Conservation (phyloP, 1,139 yeast species). For the Hansenula sp. region DNA sequence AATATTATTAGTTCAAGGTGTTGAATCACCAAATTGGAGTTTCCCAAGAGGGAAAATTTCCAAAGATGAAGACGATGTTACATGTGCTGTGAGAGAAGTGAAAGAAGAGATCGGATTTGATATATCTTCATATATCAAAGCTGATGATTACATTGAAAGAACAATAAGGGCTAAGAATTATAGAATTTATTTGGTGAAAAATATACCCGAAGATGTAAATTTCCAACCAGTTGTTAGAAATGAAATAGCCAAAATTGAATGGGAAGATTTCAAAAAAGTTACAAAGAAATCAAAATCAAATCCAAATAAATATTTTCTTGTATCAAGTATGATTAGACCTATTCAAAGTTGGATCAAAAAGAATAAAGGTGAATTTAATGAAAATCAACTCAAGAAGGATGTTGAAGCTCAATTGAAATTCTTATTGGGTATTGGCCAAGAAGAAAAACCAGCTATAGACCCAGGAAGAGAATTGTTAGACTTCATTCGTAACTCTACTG, state of each 20-base stretch:
- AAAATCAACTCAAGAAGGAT: slow-evolving; percentile 37
- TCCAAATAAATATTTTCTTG: slow-evolving; percentile 48
- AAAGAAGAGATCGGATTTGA: slow-evolving; percentile 96
- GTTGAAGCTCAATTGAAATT: slow-evolving; percentile 64
- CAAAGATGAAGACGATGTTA: slow-evolving; percentile 85
- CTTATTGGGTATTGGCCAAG: slow-evolving; percentile 50
- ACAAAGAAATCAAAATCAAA: slow-evolving; percentile 27
- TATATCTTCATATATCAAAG: slow-evolving; percentile 59
- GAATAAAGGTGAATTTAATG: slow-evolving; percentile 50
- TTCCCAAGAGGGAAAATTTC: slow-evolving; percentile 97
- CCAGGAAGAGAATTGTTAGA: slow-evolving; percentile 76
- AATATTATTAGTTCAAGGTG: slow-evolving; percentile 78
- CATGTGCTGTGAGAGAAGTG: slow-evolving; percentile 92
- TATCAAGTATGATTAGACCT: slow-evolving; percentile 59
- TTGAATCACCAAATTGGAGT: slow-evolving; percentile 85
- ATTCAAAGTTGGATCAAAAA: slow-evolving; percentile 52
- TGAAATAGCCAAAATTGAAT: slow-evolving; percentile 72
- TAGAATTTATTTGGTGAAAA: slow-evolving; percentile 72
- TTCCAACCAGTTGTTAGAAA: slow-evolving; percentile 83
- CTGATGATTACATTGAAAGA: slow-evolving; percentile 74
- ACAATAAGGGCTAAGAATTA: slow-evolving; percentile 81
- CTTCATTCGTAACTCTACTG: slow-evolving; percentile 24
- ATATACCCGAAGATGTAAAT: slow-evolving; percentile 69
- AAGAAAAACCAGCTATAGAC: slow-evolving; percentile 35
- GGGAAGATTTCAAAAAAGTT: slow-evolving; percentile 49